Evolutionary conservation across 179 eudicot species (phyloP).

Genomic region (Beta macrorhiza): DNA sequence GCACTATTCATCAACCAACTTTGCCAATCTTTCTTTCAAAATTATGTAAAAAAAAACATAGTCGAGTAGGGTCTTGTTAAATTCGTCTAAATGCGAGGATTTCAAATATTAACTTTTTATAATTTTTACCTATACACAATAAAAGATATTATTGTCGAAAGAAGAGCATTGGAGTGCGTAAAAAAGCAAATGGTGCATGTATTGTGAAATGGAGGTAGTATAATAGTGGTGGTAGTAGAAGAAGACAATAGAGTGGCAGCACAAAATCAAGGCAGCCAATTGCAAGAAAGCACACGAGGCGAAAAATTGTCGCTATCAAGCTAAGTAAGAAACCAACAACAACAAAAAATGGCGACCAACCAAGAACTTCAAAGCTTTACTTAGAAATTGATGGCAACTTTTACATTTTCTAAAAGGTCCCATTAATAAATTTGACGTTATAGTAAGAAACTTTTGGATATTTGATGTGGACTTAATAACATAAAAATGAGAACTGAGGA

Average conservation of each 20-base stretch:
- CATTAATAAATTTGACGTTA: background rate
- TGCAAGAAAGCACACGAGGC: background rate
- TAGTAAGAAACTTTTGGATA: background rate
- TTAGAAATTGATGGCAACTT: background rate
- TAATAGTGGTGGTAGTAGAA: too few relatives aligned
- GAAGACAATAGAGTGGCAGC: background rate
- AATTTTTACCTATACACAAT: too few relatives aligned
- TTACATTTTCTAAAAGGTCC: background rate
- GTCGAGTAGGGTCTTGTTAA: too few relatives aligned
- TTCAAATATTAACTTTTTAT: too few relatives aligned
- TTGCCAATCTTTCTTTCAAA: too few relatives aligned
- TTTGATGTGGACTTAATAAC: background rate
- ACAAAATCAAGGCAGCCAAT: conserved; percentile 12
- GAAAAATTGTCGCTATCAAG: background rate
- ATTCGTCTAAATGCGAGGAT: too few relatives aligned
- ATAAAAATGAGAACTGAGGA: background rate
- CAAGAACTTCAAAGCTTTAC: background rate
- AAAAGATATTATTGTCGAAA: too few relatives aligned
- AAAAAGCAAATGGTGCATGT: too few relatives aligned
- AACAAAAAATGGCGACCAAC: background rate
- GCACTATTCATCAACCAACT: too few relatives aligned
- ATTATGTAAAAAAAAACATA: too few relatives aligned
- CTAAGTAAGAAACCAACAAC: background rate
- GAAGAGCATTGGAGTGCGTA: too few relatives aligned
- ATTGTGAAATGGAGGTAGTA: too few relatives aligned